Base-by-base conservation (phyloP, 1,139 yeast genomes). In the Kodamaea suecica region DNA sequence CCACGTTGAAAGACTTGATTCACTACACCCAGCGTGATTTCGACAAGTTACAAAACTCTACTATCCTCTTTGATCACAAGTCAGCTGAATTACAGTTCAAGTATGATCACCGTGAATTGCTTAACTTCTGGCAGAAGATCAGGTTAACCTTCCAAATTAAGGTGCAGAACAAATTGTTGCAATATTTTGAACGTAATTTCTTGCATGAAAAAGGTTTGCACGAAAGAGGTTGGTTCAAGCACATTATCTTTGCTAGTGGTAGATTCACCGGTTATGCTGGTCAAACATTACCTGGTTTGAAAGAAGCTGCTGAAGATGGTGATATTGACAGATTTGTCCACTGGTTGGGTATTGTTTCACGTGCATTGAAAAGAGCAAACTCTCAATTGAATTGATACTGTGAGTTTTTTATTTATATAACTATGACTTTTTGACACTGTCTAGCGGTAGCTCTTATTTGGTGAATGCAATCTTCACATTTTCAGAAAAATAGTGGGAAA, bases 211-310 rank as follows among this genome's bases (percentile, higher is more conserved):
- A 72, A 3, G 96, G 96, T 3, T 72, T 87, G 35, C 59, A 68
- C 43, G 67, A 66, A 24, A 73, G 96, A 51, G 65, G 73, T n/a
- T 87, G 95, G 95, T 88, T 82, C 64, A 85, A 81, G 61, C 95
- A 88, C 59, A 72, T 84, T 42, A 77, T 85, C 3, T 86, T 73
- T 57, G 95, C 95, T 3, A 80, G 92, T 35, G 95, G 95, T 3
- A 69, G 94, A 52, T 80, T 71, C 57, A 84, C 95, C 2, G 96
- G 96, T 1, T 87, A 87, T 50, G 83, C 85, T 14, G 95, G 95
- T 2, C 88, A 83, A 49, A 75, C 80, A 13, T 70, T 84, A 43
- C 95, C 96, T 1, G 92, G 90, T 1, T 65, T 87, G 39, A 73
- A 75, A 26, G 95, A 87, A 55, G 86, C 95, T 0, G 58, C 84